Evolutionary conservation across 176 grass and related monocot species (phyloP), one percentile per base, ranked within the genome.

Genomic region (Triticum turgidum): DNA sequence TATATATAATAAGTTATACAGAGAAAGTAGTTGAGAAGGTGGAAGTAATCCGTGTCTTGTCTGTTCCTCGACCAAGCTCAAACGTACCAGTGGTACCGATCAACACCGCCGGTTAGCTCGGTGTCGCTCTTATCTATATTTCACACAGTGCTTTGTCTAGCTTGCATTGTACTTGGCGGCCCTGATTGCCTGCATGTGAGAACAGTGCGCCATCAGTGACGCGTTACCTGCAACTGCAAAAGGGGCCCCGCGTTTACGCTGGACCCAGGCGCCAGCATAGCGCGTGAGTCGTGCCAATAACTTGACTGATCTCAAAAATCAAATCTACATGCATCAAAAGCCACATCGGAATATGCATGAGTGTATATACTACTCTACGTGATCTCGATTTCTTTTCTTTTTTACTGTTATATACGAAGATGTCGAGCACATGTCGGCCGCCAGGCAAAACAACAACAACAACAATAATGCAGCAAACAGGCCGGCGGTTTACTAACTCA

Each of bases 141-240:
- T 22, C 34, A 3, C 69, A 35, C 61, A 69, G 61, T 49, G 30
- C 27, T 29, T 61, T n/a, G 66, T 59, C 82, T 89, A 67, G 69
- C 77, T 85, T 76, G 77, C 88, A 61, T 47, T 74, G 82, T 76
- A 85, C 82, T 81, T 14, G 18, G 25, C 44, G 35, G 35, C 45
- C 41, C 47, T 81, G 77, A 35, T 76, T 74, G 87, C 59, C 25
- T 54, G 67, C 66, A 25, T 54, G 67, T 67, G 10, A 66, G 12
- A 80, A 81, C 69, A 85, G 68, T 74, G 70, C 14, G 56, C 45
- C 37, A 32, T 61, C 34, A 73, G 68, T 61, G 56, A 47, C 38
- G 65, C 22, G 2, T 25, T 44, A 65, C 59, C 78, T 32, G 38
- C 61, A 47, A 80, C 56, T 59, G 56, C 56, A 59, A 59, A 59